Evolutionary conservation across 2,329 filamentous ascomycete species (phyloP).

Genomic region (Thelonectria olida): DNA sequence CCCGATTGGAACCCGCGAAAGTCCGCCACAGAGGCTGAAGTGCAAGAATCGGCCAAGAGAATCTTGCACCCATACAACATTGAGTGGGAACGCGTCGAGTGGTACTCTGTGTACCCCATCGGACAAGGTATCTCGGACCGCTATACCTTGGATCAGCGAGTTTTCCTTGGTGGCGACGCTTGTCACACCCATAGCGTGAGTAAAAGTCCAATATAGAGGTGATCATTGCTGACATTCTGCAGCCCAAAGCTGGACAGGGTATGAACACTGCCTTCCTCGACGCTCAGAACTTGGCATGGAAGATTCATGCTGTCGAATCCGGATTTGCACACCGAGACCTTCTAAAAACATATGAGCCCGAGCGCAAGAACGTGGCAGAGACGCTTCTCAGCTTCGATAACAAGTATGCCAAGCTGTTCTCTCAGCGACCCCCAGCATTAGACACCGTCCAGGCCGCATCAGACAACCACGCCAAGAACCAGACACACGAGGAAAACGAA

Average conservation of each 20-base stretch:
- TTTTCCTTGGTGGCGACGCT: slow-evolving; percentile 81
- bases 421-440: slow-evolving; percentile 76
- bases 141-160: slow-evolving; percentile 73
- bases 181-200: slow-evolving; percentile 80
- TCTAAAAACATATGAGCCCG: slow-evolving; percentile 85
- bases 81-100: slow-evolving; percentile 73
- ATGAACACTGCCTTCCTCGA: slow-evolving; percentile 86
- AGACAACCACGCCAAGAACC: slow-evolving; percentile 37
- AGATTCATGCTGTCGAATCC: slow-evolving; percentile 88
- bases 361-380: slow-evolving; percentile 86
- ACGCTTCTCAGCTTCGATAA: slow-evolving; percentile 87
- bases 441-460: slow-evolving; percentile 77
- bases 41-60: slow-evolving; percentile 71
- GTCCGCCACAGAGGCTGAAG: slow-evolving; percentile 69
- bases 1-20: slow-evolving; percentile 69
- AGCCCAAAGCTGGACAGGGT: slow-evolving; percentile 80
- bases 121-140: slow-evolving; percentile 77
- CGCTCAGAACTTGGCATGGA: slow-evolving; percentile 93
- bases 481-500: slow-evolving; percentile 69
- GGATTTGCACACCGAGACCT: slow-evolving; percentile 81
- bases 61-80: slow-evolving; percentile 75
- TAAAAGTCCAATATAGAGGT: slow-evolving; percentile 46
- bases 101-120: slow-evolving; percentile 82
- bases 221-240: slow-evolving; percentile 47
- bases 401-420: slow-evolving; percentile 90